A percentile compares a stretch with the other conserved stretches of the same genome.
phyloP scores from a whole-genome alignment of 257 asterid genomes.

The Jaltomata sinuosa region DNA sequence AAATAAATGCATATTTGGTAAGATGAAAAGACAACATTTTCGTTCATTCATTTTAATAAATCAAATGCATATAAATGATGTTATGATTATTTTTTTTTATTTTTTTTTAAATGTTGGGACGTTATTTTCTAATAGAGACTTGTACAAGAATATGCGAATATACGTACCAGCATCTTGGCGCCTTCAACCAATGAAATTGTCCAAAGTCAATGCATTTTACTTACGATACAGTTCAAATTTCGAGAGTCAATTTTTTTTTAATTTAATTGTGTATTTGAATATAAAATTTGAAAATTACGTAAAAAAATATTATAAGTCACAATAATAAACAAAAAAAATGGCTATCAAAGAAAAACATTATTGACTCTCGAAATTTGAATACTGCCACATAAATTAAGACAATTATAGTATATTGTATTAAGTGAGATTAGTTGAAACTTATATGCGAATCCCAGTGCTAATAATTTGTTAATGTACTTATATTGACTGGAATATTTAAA shows the following conservation, averaged over 20 bases:
- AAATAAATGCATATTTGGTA: background rate
- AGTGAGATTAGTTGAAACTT: background rate
- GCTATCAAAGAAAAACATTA: background rate
- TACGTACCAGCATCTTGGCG: background rate
- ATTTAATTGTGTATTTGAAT: background rate
- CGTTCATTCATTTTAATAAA: background rate
- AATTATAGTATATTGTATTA: background rate
- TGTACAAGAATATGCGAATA: constrained; percentile 6
- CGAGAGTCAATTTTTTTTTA: background rate
- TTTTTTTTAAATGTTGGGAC: background rate
- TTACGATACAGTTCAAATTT: background rate
- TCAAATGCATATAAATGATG: background rate
- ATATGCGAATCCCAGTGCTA: constrained; percentile 12
- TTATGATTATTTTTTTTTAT: background rate
- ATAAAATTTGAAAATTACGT: rapidly evolving
- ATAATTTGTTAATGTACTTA: background rate
- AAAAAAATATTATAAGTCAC: background rate
- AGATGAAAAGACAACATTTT: background rate
- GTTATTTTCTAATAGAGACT: background rate
- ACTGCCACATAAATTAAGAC: no score
- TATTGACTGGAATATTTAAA: background rate
- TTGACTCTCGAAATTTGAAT: background rate
- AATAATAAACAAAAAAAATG: background rate
- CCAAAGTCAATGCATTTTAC: constrained; percentile 6
- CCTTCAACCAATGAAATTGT: background rate